Base-by-base conservation (phyloP, 805 yeast genomes). In the Jamesozyma piceae region DNA sequence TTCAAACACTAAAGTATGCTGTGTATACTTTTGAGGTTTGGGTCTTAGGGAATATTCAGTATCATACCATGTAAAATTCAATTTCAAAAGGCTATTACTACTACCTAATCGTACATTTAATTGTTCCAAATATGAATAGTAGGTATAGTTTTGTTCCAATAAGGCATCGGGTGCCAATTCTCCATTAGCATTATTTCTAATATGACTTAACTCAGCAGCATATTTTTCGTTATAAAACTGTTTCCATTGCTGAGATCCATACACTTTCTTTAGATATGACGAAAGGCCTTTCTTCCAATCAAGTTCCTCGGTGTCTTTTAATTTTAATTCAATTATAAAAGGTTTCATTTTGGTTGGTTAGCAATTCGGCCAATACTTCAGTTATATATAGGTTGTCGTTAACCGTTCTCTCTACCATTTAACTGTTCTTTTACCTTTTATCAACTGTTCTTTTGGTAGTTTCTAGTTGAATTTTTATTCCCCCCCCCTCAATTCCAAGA, bases 1-100 rank as follows among this genome's bases (percentile, higher is more conserved):
- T 55, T 90, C 98, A 57, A 85, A 88, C 0, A 95, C 87, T 35
- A 85, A 54, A 0, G 95, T 81, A 53, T 74, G 75, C 57, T 89
- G 96, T n/a, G 82, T 68, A 46, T 73, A 73, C 13, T 70, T 63
- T 1, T 68, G 63, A 3, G 46, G 44, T 19, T 40, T 47, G 13
- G 42, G 41, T 0, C 64, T 45, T 1, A 66, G 50, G 6, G 66
- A 65, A 40, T 69, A 65, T 54, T 79, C 84, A 4, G 92, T 81
- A 57, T 89, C 95, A 49, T 65, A 64, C 97, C 97, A 90, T 0
- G 77, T 71, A 59, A 89, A 90, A 42, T 73, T 71, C 10, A 82
- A 57, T 44, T 71, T 69, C 45, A 80, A 71, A n/a, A 71, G 74
- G 3, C 66, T 62, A n/a, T 72, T 65, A 41, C 69, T 70, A 44